A percentile compares a stretch with the other conserved stretches of the same genome.
phyloP scores from a whole-genome alignment of 2,329 filamentous ascomycete species.

The Thelonectria rubi region DNA sequence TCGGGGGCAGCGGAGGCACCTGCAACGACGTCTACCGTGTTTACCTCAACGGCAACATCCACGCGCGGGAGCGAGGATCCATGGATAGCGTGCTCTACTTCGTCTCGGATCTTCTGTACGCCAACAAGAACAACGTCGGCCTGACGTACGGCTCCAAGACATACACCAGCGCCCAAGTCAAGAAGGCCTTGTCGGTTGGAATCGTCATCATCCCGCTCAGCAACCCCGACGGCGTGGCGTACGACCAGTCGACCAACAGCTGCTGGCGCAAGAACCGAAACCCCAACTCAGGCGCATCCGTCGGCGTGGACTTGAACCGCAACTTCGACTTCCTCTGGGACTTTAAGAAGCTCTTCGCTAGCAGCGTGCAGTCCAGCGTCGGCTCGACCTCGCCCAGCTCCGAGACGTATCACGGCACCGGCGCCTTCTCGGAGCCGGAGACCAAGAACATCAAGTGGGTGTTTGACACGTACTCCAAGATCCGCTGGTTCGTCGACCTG shows the following conservation, averaged over 20 bases:
- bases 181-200: conserved; percentile 57
- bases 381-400: conserved; percentile 47
- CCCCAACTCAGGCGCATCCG: conserved; percentile 45
- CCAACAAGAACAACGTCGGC: conserved; percentile 57
- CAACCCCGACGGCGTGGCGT: conserved; percentile 59
- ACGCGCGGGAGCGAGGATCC: conserved; percentile 62
- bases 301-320: conserved; percentile 59
- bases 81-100: conserved; percentile 65
- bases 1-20: conserved; percentile 46
- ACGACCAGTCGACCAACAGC: conserved; percentile 55
- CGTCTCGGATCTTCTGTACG: conserved; percentile 62
- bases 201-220: conserved; percentile 57
- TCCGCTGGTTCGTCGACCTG: conserved; percentile 64
- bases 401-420: conserved; percentile 58
- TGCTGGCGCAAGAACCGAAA: conserved; percentile 64
- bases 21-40: conserved; percentile 52
- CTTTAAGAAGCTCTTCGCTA: conserved; percentile 53
- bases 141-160: conserved; percentile 58
- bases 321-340: conserved; percentile 66
- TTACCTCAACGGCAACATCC: conserved; percentile 60
- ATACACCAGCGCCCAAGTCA: conserved; percentile 60
- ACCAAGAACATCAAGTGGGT: conserved; percentile 61
- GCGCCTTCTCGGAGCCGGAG: conserved; percentile 61
- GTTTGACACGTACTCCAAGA: conserved; percentile 57
- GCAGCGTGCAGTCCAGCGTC: conserved; percentile 50